Conservation (phyloP, 2,329 filamentous ascomycete species). For the Apiospora rasikravindrae region DNA sequence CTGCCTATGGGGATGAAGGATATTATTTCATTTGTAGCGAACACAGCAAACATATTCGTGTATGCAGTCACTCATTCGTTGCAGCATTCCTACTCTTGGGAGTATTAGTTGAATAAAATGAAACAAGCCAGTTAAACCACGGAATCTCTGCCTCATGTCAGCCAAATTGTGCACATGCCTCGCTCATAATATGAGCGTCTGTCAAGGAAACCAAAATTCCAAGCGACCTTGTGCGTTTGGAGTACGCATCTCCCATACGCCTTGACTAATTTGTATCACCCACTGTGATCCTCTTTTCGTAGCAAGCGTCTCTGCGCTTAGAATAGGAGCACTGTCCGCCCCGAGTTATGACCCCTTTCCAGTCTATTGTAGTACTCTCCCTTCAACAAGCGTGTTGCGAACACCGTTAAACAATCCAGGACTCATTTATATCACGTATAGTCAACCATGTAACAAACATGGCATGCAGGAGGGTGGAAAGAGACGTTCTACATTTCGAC, state of each 20-base stretch:
- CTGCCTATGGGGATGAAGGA: not conserved
- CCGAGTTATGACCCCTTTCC: too few relatives aligned
- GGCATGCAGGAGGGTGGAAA: not conserved
- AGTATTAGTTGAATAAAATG: not conserved
- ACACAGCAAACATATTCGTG: not conserved
- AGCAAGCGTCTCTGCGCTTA: too few relatives aligned
- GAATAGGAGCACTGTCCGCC: too few relatives aligned
- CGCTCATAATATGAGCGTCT: too few relatives aligned
- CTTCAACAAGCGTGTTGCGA: not conserved
- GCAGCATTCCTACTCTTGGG: not conserved
- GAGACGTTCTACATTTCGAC: constrained; percentile 13
- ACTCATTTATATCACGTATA: not conserved
- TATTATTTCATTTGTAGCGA: not conserved
- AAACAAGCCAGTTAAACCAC: not conserved
- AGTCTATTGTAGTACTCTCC: not conserved
- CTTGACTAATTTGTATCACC: too few relatives aligned
- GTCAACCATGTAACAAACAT: not conserved
- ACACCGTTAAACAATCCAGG: not conserved
- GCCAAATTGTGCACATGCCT: not conserved
- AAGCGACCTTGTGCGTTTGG: too few relatives aligned
- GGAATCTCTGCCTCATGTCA: not conserved
- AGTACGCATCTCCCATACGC: too few relatives aligned
- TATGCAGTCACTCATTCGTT: not conserved
- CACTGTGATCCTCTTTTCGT: too few relatives aligned
- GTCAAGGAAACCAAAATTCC: too few relatives aligned